Percentiles rank a stretch among this genome's conserved stretches.
phyloP scores from a whole-genome alignment of 2,329 filamentous ascomycete species.

The Aspergillus sojae region DNA sequence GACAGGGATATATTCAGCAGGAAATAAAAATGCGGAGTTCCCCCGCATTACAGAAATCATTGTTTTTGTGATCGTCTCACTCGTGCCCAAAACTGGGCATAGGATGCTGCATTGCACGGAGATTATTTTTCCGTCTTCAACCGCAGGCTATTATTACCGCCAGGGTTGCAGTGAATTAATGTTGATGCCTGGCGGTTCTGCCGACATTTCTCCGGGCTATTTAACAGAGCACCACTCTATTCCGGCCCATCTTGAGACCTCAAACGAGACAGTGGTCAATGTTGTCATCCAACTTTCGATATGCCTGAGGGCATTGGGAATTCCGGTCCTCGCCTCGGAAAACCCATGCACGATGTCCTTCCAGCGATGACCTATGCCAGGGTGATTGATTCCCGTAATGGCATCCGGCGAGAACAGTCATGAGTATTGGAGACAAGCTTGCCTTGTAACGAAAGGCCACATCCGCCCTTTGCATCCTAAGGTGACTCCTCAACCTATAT shows the following conservation, averaged over 20 bases:
- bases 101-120: not conserved
- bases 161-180: not conserved
- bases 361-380: not conserved
- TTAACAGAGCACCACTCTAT: not conserved
- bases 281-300: not conserved
- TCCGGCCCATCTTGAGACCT: not conserved
- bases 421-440: not conserved
- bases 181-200: slow-evolving; percentile 3
- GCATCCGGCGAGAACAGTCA: not conserved
- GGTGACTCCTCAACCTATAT: not conserved
- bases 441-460: not conserved
- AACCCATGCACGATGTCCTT: not conserved
- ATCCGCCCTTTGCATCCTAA: not conserved
- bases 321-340: not conserved
- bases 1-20: not conserved
- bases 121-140: slow-evolving; percentile 2
- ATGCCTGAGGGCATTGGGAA: not conserved
- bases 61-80: not conserved
- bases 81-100: not conserved
- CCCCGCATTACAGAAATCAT: not conserved
- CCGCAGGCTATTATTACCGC: not conserved
- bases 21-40: not conserved
- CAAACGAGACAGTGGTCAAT: not conserved
- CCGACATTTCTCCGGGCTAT: slow-evolving; percentile 3
- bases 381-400: too few species aligned